Conservation (phyloP, 805 yeast genomes). For the Candida montana region DNA sequence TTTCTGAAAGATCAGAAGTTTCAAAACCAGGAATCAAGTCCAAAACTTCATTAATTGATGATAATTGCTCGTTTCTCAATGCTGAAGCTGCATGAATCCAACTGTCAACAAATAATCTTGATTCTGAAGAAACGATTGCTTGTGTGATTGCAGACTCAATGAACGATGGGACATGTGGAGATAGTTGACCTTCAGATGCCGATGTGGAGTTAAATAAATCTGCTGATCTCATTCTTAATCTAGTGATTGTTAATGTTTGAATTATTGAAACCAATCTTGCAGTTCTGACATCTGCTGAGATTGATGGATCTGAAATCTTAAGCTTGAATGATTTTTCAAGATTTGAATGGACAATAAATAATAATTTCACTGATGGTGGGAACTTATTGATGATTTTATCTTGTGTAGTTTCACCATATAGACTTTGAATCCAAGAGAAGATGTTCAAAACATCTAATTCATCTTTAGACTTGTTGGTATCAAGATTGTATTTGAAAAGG, state of each 20-base stretch:
- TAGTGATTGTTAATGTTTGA: constrained; percentile 56
- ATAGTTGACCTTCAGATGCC: constrained; percentile 19
- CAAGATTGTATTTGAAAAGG: constrained; percentile 47
- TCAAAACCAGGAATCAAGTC: constrained; percentile 32
- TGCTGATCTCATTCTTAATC: constrained; percentile 59
- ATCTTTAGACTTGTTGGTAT: constrained; percentile 40
- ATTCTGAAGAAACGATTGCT: constrained; percentile 75
- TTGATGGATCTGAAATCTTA: constrained; percentile 59
- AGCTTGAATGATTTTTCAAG: constrained; percentile 57
- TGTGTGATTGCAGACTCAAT: constrained; percentile 73
- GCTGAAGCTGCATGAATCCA: constrained; percentile 56
- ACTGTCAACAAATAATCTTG: constrained; percentile 57
- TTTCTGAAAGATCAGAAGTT: constrained; percentile 26
- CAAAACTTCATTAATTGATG: constrained; percentile 27
- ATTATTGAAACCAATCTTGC: constrained; percentile 66
- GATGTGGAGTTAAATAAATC: constrained; percentile 34
- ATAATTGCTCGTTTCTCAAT: constrained; percentile 17
- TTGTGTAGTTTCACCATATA: constrained; percentile 40
- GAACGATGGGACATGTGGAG: constrained; percentile 70
- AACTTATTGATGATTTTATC: constrained; percentile 42
- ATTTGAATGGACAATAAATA: constrained; percentile 63
- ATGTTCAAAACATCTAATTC: constrained; percentile 60
- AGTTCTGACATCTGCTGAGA: constrained; percentile 54
- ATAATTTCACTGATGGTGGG: constrained; percentile 63
- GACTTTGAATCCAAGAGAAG: constrained; percentile 60